These are phyloP conservation scores for Elaeagnus macrophylla DNA, from an alignment of 306 rosid genomes.

Conservation along the genomic window DNA sequence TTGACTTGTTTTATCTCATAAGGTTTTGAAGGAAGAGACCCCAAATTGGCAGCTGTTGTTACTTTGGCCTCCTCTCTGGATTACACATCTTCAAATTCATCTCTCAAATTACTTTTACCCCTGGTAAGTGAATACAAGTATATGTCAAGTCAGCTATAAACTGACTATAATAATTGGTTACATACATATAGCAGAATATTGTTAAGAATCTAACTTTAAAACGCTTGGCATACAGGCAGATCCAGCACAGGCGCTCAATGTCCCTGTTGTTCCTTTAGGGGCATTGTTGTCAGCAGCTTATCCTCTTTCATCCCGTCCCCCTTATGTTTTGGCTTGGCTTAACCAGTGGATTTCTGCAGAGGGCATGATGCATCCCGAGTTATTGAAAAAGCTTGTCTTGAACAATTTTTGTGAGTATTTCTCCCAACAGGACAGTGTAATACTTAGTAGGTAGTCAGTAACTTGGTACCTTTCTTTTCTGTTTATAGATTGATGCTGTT, in stretches of 20 bases:
- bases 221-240: constrained; percentile 69
- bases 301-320: constrained; percentile 73
- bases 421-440: constrained; percentile 12
- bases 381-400: constrained; percentile 68
- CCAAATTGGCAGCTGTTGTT: constrained; percentile 77
- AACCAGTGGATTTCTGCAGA: constrained; percentile 79
- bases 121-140: constrained; percentile 54
- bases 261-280: constrained; percentile 92
- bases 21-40: constrained; percentile 75
- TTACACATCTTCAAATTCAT: constrained; percentile 83
- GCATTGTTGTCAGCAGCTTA: constrained; percentile 74
- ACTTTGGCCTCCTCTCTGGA: constrained; percentile 93
- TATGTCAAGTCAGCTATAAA: constrained; percentile 6
- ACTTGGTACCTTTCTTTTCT: no score
- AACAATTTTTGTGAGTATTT: constrained; percentile 85
- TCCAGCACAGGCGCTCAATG: constrained; percentile 94
- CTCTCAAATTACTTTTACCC: constrained; percentile 76
- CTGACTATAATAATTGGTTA: constrained; percentile 9
- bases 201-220: constrained; percentile 22
- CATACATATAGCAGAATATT: constrained; percentile 10
- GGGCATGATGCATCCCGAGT: constrained; percentile 94
- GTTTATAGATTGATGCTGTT: no score
- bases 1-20: constrained; percentile 11
- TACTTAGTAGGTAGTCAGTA: background rate
- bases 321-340: constrained; percentile 77